phyloP scores from a whole-genome alignment of 1,284 basidiomycete species.

The Puccinia triticina region DNA sequence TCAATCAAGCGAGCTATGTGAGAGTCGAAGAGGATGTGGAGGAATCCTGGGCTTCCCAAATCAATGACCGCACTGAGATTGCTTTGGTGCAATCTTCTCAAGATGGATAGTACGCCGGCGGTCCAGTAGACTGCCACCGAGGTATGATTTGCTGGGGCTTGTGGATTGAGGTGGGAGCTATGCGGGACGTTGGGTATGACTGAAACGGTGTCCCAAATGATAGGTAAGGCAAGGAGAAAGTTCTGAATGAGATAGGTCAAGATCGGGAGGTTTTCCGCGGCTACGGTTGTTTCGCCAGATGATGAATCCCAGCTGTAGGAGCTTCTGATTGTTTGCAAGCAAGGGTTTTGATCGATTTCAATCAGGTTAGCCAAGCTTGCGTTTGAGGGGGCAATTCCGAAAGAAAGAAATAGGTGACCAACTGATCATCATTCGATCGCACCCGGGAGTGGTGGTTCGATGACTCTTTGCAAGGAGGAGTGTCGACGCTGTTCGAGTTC shows the following conservation, averaged over 20 bases:
- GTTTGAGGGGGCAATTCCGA: not conserved
- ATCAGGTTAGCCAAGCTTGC: not conserved
- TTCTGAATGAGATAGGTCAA: constrained; percentile 55
- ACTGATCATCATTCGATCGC: constrained; percentile 20
- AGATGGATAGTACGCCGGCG: constrained; percentile 41
- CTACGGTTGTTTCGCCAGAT: constrained; percentile 10
- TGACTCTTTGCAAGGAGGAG: not conserved
- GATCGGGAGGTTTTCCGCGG: constrained; percentile 52
- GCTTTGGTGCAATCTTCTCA: constrained; percentile 40
- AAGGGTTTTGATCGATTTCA: not conserved
- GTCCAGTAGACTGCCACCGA: constrained; percentile 41
- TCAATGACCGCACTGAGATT: constrained; percentile 48
- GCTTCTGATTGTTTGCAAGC: not conserved
- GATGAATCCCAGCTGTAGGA: constrained; percentile 43
- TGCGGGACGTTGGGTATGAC: constrained; percentile 1
- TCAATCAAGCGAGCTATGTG: constrained; percentile 29
- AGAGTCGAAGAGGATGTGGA: constrained; percentile 35
- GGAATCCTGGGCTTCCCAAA: constrained; percentile 45
- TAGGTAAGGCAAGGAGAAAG: constrained; percentile 55
- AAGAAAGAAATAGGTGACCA: constrained; percentile 1
- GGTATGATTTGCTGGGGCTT: not conserved
- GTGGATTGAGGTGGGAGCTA: constrained; percentile 10
- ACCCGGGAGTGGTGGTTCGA: not conserved
- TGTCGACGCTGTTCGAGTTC: constrained; percentile 4
- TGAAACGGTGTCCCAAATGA: constrained; percentile 54